Conservation (phyloP, 352 stramenopile genomes). For the Phytophthora sp. region DNA sequence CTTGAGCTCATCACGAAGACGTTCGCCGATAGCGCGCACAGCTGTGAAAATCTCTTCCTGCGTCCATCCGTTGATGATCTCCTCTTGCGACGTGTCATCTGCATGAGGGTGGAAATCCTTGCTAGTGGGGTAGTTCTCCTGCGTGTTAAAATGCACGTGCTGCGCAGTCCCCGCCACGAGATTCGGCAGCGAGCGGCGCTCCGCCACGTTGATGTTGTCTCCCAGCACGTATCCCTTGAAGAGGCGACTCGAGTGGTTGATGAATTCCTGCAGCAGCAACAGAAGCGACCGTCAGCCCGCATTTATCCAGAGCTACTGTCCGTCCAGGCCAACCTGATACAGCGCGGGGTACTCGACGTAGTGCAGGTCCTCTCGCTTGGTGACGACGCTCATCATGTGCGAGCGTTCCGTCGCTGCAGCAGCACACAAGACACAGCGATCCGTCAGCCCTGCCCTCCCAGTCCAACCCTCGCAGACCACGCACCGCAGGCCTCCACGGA, state of each 20-base stretch:
- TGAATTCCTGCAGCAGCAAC: slow-evolving; percentile 62
- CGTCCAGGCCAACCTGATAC: too few relatives aligned
- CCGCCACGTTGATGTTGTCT: slow-evolving; percentile 74
- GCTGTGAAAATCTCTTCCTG: slow-evolving; percentile 64
- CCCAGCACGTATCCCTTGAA: slow-evolving; percentile 89
- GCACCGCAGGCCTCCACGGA: slow-evolving; percentile 83
- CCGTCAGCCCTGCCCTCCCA: neutral
- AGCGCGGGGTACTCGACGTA: slow-evolving; percentile 62
- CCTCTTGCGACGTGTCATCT: slow-evolving; percentile 3
- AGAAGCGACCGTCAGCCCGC: slow-evolving; percentile 4
- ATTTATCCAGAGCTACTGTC: too few relatives aligned
- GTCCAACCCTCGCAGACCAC: slow-evolving; percentile 14
- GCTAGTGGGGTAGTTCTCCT: slow-evolving; percentile 74
- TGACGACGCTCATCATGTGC: slow-evolving; percentile 86
- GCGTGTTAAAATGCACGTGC: slow-evolving; percentile 82
- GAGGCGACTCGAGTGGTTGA: slow-evolving; percentile 80
- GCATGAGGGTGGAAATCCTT: slow-evolving; percentile 59
- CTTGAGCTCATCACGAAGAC: slow-evolving; percentile 63
- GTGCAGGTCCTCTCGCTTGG: slow-evolving; percentile 61
- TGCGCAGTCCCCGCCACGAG: slow-evolving; percentile 51
- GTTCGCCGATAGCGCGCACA: slow-evolving; percentile 64
- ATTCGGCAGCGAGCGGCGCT: slow-evolving; percentile 79
- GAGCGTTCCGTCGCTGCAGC: slow-evolving; percentile 73
- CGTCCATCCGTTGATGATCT: slow-evolving; percentile 4
- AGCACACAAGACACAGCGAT: neutral